Conservation (phyloP, 306 rosid genomes). For the Senna tora region DNA sequence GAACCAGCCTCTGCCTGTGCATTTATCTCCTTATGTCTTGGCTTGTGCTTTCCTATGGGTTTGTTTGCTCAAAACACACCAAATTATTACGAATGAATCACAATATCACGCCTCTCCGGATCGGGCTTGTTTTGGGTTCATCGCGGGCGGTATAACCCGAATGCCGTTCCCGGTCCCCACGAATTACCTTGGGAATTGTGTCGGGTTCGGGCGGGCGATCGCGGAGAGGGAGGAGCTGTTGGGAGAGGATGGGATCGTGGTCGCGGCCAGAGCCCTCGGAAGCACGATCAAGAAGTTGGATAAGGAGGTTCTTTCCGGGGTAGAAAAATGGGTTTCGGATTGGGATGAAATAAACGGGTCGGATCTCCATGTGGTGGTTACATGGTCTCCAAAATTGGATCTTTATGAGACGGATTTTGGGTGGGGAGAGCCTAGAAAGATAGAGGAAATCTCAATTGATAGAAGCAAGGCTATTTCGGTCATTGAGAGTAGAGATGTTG, state of each 20-base stretch:
- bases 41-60: slow-evolving; percentile 56
- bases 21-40: slow-evolving; percentile 51
- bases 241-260: slow-evolving; percentile 48
- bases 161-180: slow-evolving; percentile 32
- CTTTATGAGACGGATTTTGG: slow-evolving; percentile 60
- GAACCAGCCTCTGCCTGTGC: slow-evolving; percentile 33
- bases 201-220: slow-evolving; percentile 47
- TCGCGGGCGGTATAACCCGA: slow-evolving; percentile 58
- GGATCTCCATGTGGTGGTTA: slow-evolving; percentile 40
- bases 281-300: slow-evolving; percentile 45
- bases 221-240: slow-evolving; percentile 32
- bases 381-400: slow-evolving; percentile 62
- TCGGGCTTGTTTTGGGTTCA: slow-evolving; percentile 48
- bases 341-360: slow-evolving; percentile 48
- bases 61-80: slow-evolving; percentile 45
- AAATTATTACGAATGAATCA: background rate
- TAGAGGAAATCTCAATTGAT: slow-evolving; percentile 55
- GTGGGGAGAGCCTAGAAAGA: slow-evolving; percentile 50
- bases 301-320: slow-evolving; percentile 38
- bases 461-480: slow-evolving; percentile 44
- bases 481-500: slow-evolving; percentile 41
- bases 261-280: slow-evolving; percentile 51
- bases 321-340: slow-evolving; percentile 53
- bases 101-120: background rate
- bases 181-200: slow-evolving; percentile 48